phyloP scores from a whole-genome alignment of 257 asterid species.

The Solanum appendiculatum region DNA sequence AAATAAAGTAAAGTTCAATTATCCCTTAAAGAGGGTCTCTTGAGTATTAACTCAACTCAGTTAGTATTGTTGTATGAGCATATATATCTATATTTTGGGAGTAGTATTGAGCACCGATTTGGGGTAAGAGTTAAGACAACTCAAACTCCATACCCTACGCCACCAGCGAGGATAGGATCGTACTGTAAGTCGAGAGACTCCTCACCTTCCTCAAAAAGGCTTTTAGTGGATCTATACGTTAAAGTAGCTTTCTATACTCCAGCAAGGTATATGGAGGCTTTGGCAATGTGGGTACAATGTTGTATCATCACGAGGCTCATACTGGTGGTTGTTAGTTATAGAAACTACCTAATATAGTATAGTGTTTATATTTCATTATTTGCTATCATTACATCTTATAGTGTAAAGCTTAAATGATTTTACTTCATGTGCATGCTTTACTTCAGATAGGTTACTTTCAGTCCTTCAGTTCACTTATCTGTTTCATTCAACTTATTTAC shows the following conservation, averaged over 20 bases:
- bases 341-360: no score
- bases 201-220: not conserved
- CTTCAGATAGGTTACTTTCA: not conserved
- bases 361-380: no score
- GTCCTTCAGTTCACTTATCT: not conserved
- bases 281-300: not conserved
- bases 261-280: not conserved
- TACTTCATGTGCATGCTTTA: not conserved
- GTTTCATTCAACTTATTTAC: not conserved
- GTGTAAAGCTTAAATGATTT: no score
- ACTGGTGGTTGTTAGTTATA: no score
- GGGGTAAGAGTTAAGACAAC: not conserved
- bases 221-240: not conserved
- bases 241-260: no score
- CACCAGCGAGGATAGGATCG: not conserved
- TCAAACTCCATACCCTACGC: not conserved
- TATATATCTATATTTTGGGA: no score
- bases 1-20: not conserved
- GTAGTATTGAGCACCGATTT: no score
- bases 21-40: not conserved
- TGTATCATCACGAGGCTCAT: no score
- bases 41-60: not conserved
- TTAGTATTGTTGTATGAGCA: not conserved
- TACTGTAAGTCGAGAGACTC: not conserved
- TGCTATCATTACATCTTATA: not conserved